Evolutionary conservation across 1,284 basidiomycete genomes (phyloP).

Genomic region (Polyporus tsugae): DNA sequence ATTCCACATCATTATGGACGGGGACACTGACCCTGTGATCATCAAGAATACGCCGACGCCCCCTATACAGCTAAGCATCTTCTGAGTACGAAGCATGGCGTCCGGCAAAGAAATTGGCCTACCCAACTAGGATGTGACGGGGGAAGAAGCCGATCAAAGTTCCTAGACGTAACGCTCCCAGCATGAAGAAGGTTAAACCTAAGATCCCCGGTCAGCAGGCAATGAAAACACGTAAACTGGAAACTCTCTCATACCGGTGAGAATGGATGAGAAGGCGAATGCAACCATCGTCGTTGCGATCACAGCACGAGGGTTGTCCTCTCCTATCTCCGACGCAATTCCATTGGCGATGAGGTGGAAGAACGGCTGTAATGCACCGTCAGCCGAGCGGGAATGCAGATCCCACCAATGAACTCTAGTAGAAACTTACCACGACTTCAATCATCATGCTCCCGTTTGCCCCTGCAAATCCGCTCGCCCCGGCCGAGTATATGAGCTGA

Average conservation of each 20-base stretch:
- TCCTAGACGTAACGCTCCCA: conserved; percentile 89
- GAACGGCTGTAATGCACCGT: conserved; percentile 72
- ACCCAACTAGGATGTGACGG: conserved; percentile 93
- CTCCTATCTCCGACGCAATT: conserved; percentile 80
- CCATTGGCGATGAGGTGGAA: conserved; percentile 90
- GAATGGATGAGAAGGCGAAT: conserved; percentile 88
- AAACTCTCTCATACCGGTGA: conserved; percentile 72
- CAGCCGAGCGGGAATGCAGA: background rate
- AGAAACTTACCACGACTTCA: conserved; percentile 83
- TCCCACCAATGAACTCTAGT: background rate
- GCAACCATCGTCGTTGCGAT: conserved; percentile 93
- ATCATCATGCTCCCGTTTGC: conserved; percentile 99
- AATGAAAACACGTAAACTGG: background rate
- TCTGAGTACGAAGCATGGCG: background rate
- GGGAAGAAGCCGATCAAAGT: conserved; percentile 96
- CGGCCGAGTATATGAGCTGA: conserved; percentile 87
- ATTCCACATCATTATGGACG: too few relatives aligned
- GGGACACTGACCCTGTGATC: conserved; percentile 74
- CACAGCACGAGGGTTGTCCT: conserved; percentile 74
- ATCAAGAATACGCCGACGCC: conserved; percentile 95
- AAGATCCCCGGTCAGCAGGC: conserved; percentile 7
- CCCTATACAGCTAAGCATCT: conserved; percentile 82
- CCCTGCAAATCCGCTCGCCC: conserved; percentile 89
- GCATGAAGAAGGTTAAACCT: conserved; percentile 86
- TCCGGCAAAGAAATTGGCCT: conserved; percentile 29